phyloP scores from a whole-genome alignment of 164 flowering plant species.

The Umbellularia californica region DNA sequence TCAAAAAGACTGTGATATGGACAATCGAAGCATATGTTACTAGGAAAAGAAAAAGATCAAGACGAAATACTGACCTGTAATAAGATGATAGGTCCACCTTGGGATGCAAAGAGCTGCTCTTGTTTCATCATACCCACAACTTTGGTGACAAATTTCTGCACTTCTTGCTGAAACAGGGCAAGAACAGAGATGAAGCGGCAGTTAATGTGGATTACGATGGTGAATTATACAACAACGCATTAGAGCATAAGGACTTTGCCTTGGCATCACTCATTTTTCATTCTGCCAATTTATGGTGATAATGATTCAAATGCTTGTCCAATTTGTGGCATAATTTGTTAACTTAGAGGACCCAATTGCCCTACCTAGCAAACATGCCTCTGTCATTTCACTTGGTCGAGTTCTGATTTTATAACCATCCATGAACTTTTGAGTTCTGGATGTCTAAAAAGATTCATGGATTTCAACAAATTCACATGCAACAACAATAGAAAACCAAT shows the following conservation, averaged over 20 bases:
- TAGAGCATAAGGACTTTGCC: background rate
- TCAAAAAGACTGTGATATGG: background rate
- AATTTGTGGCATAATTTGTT: background rate
- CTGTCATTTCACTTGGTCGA: too few species aligned
- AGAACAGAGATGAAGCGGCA: background rate
- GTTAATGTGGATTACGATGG: too few species aligned
- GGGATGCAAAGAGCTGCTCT: conserved; percentile 88
- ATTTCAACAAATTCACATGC: background rate
- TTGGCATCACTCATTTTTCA: background rate
- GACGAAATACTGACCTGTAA: conserved; percentile 58
- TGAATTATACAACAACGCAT: background rate
- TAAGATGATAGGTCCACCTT: conserved; percentile 94
- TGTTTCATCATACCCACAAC: conserved; percentile 88
- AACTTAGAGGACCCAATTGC: too few species aligned
- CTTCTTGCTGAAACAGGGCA: conserved; percentile 55
- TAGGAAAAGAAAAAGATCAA: background rate
- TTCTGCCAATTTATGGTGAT: background rate
- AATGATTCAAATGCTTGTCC: background rate
- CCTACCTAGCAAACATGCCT: too few species aligned
- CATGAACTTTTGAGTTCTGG: background rate
- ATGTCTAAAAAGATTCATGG: too few species aligned
- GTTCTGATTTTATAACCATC: too few species aligned
- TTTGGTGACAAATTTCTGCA: conserved; percentile 80
- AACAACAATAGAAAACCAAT: background rate
- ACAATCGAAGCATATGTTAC: background rate